Conservation (phyloP, 1,139 yeast genomes). For the Geotrichum bryndzae region DNA sequence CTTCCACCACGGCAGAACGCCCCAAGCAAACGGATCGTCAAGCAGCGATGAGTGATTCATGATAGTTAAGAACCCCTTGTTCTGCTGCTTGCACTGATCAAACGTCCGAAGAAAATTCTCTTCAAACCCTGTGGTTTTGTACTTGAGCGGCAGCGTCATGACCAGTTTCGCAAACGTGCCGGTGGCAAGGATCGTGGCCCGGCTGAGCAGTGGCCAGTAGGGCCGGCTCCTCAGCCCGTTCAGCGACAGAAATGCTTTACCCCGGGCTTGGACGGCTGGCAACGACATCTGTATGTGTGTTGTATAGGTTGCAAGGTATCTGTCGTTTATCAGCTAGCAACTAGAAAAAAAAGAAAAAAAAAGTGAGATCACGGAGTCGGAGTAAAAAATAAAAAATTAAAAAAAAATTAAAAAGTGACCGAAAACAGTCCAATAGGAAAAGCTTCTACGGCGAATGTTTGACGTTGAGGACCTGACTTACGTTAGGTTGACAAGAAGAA, state of each 20-base stretch:
- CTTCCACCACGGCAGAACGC: conserved; percentile 57
- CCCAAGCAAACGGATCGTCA: conserved; percentile 91
- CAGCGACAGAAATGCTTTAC: conserved; percentile 69
- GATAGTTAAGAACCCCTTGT: conserved; percentile 73
- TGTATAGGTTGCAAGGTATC: not conserved
- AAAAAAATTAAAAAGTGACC: not conserved
- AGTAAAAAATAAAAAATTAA: not conserved
- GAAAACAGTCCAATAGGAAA: not conserved
- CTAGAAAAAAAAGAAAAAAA: not conserved
- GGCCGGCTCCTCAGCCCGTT: conserved; percentile 42
- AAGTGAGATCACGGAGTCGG: not conserved
- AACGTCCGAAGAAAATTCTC: conserved; percentile 50
- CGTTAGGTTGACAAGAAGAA: not conserved
- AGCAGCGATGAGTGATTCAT: conserved; percentile 95
- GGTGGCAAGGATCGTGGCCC: conserved; percentile 62
- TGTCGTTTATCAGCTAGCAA: not conserved
- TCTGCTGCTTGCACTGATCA: conserved; percentile 54
- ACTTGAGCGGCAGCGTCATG: conserved; percentile 55
- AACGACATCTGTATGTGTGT: conserved; percentile 55
- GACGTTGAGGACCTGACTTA: not conserved
- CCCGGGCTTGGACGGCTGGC: conserved; percentile 63
- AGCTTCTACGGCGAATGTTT: not conserved
- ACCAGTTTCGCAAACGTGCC: conserved; percentile 61
- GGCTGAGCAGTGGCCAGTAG: conserved; percentile 64
- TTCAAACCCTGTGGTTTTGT: conserved; percentile 38